Evolutionary conservation across 495 filamentous ascomycete species (phyloP).

Genomic region (Penicillium nucicola): DNA sequence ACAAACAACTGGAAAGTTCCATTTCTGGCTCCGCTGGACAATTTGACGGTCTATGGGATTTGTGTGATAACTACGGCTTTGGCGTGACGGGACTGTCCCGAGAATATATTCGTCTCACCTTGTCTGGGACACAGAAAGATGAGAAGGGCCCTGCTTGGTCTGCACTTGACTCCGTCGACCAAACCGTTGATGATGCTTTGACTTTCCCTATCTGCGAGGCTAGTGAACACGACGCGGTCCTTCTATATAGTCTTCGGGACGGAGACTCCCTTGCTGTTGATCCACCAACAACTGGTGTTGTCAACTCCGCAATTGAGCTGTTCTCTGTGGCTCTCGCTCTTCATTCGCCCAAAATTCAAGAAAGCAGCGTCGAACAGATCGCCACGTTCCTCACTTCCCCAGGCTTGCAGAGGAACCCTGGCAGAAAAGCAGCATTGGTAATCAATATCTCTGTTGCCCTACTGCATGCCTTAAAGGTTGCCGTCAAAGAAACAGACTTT

Average conservation of each 20-base stretch:
- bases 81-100: conserved; percentile 82
- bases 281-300: conserved; percentile 86
- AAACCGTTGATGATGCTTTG: conserved; percentile 64
- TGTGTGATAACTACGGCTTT: conserved; percentile 91
- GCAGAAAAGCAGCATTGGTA: conserved; percentile 81
- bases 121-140: conserved; percentile 67
- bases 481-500: conserved; percentile 72
- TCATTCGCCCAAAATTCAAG: conserved; percentile 86
- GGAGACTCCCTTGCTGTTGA: conserved; percentile 58
- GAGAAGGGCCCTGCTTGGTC: conserved; percentile 56
- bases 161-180: conserved; percentile 61
- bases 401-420: conserved; percentile 78
- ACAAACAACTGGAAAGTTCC: conserved; percentile 81
- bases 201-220: conserved; percentile 77
- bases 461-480: conserved; percentile 75
- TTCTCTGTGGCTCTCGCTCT: conserved; percentile 89
- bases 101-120: conserved; percentile 67
- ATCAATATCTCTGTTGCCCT: conserved; percentile 87
- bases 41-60: conserved; percentile 93
- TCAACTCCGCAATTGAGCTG: conserved; percentile 87
- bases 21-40: conserved; percentile 88
- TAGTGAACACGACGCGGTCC: conserved; percentile 84
- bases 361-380: conserved; percentile 91
- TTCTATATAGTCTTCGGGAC: conserved; percentile 61
- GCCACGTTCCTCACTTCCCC: conserved; percentile 78